Evolutionary conservation across 768 basidiomycete species (phyloP).

Genomic region (Calocera cornea): DNA sequence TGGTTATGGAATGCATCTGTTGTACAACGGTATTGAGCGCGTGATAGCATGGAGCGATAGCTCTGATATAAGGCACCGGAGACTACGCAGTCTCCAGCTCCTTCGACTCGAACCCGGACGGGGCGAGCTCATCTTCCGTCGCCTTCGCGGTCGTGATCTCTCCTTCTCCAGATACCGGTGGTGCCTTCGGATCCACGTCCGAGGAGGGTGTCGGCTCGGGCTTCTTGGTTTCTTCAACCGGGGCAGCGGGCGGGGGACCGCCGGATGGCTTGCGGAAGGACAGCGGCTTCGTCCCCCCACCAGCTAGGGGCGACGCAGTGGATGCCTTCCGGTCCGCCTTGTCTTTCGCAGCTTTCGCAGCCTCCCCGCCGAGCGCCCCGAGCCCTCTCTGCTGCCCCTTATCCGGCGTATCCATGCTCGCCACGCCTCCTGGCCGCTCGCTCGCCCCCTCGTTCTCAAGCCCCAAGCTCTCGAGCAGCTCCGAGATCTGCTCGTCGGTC

Average conservation of each 20-base stretch:
- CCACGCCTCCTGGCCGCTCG: slow-evolving; percentile 24
- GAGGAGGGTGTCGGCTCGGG: background rate
- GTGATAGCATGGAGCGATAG: no score
- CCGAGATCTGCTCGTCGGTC: slow-evolving; percentile 57
- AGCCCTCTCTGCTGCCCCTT: background rate
- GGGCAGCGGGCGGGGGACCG: background rate
- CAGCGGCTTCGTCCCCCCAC: background rate
- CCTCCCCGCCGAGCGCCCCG: background rate
- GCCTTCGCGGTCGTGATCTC: background rate
- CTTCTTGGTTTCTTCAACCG: background rate
- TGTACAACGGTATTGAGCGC: background rate
- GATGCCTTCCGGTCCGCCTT: background rate
- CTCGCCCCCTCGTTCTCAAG: slow-evolving; percentile 64
- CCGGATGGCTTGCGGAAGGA: background rate
- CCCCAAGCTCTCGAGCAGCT: slow-evolving; percentile 61
- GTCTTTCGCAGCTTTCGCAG: background rate
- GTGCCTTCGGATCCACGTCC: background rate
- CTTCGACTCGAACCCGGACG: background rate
- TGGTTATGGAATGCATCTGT: background rate
- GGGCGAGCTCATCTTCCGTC: background rate
- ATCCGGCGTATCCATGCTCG: background rate
- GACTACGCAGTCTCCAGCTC: background rate
- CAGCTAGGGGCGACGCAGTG: background rate
- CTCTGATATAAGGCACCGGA: no score
- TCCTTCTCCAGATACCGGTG: background rate